Evolutionary conservation across 106 monocot genomes (phyloP).

Genomic region (Iris macrosiphon): DNA sequence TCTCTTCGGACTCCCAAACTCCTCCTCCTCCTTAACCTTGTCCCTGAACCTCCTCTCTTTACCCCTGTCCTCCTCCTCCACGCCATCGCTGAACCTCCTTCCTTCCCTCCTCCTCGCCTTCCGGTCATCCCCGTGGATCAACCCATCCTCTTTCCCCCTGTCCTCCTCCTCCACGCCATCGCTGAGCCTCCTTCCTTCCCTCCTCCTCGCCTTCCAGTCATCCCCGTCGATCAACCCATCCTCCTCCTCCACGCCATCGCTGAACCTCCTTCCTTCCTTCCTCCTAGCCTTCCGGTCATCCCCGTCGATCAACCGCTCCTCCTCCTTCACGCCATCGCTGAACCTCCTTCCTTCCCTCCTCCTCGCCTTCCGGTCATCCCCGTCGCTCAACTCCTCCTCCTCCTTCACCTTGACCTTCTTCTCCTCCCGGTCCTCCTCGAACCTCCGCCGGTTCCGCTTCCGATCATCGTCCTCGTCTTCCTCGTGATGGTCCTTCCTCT

Average conservation of each 20-base stretch:
- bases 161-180: conserved; percentile 22
- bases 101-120: neutral
- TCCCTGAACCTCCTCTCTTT: conserved; percentile 21
- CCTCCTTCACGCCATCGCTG: neutral
- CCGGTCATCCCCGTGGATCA: conserved; percentile 1
- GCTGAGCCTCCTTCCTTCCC: conserved; percentile 29
- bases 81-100: neutral
- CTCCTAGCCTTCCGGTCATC: conserved; percentile 13
- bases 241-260: conserved; percentile 19
- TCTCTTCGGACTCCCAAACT: neutral
- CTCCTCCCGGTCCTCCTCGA: conserved; percentile 11
- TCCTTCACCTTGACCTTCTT: conserved; percentile 19
- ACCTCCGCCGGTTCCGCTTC: conserved; percentile 29
- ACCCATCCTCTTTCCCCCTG: conserved; percentile 8
- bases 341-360: neutral
- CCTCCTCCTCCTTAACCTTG: conserved; percentile 14
- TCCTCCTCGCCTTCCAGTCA: no score
- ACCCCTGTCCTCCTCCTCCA: no score
- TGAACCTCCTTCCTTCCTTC: conserved; percentile 30
- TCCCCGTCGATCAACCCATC: no score
- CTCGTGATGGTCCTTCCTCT: conserved; percentile 49
- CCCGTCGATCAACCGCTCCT: neutral
- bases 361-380: neutral
- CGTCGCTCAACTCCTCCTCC: conserved; percentile 16
- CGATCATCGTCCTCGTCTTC: conserved; percentile 14